These are phyloP conservation scores for Aristolochia contorta DNA, from an alignment of 164 flowering plant genomes.

Conservation along the genomic window DNA sequence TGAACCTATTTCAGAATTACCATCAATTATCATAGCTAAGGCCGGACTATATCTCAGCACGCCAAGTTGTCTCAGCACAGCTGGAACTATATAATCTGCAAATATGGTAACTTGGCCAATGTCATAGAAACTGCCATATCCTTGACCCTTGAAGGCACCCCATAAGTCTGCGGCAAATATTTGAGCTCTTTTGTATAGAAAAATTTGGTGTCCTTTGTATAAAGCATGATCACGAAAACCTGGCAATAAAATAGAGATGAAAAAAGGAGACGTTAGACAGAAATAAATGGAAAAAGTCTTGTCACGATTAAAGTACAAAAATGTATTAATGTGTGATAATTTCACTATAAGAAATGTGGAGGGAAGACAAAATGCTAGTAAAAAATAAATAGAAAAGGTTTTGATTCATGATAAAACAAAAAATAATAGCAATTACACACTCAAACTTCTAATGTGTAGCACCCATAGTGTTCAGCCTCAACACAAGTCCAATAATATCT, in stretches of 20 bases:
- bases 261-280: too few relatives aligned
- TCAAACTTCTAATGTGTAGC: too few relatives aligned
- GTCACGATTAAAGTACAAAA: too few relatives aligned
- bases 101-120: conserved; percentile 71
- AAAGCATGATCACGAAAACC: conserved; percentile 92
- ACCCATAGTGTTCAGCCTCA: too few relatives aligned
- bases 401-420: too few relatives aligned
- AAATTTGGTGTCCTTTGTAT: conserved; percentile 90
- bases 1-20: conserved; percentile 47
- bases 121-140: conserved; percentile 76
- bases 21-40: conserved; percentile 44
- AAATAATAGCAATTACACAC: too few relatives aligned
- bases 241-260: conserved; percentile 2
- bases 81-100: conserved; percentile 94
- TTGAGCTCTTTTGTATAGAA: conserved; percentile 95
- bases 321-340: too few relatives aligned
- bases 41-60: conserved; percentile 64
- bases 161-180: conserved; percentile 93
- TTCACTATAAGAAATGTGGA: too few relatives aligned
- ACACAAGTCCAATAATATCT: too few relatives aligned
- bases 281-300: too few relatives aligned
- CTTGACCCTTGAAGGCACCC: conserved; percentile 91
- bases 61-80: conserved; percentile 79
- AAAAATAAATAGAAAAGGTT: too few relatives aligned
- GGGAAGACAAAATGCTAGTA: too few relatives aligned